Evolutionary conservation across 1,284 basidiomycete species (phyloP).

Genomic region (Puccinia brachypodii): DNA sequence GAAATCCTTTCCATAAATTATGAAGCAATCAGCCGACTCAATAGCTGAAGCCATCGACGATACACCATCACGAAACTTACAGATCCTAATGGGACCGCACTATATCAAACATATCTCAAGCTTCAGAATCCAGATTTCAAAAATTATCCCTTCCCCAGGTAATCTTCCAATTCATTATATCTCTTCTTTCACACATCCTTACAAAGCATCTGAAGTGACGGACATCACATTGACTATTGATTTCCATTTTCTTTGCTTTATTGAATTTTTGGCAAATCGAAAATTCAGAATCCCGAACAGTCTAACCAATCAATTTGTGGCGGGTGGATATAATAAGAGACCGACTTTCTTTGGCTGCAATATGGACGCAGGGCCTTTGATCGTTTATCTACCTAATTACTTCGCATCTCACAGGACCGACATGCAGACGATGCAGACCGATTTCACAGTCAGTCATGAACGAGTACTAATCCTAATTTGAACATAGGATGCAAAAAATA

Average conservation of each 20-base stretch:
- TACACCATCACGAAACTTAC: neutral
- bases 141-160: slow-evolving; percentile 29
- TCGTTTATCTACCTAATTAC: slow-evolving; percentile 45
- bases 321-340: slow-evolving; percentile 31
- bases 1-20: neutral
- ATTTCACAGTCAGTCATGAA: slow-evolving; percentile 36
- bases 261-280: neutral
- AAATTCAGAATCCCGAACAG: slow-evolving; percentile 37
- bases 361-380: neutral
- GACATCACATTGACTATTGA: neutral
- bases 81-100: slow-evolving; percentile 48
- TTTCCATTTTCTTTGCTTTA: neutral
- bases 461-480: neutral
- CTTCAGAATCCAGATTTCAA: slow-evolving; percentile 15
- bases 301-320: slow-evolving; percentile 2
- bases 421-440: slow-evolving; percentile 35
- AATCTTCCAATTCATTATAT: neutral
- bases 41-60: neutral
- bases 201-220: neutral
- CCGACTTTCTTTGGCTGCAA: slow-evolving; percentile 48
- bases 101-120: slow-evolving; percentile 31
- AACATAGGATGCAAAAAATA: neutral
- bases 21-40: neutral
- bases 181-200: neutral
- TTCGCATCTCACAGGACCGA: slow-evolving; percentile 29